Evolutionary conservation across 2,329 filamentous ascomycete genomes (phyloP), one percentile per base, ranked within the genome.

Genomic region (Plectosphaerella plurivora): DNA sequence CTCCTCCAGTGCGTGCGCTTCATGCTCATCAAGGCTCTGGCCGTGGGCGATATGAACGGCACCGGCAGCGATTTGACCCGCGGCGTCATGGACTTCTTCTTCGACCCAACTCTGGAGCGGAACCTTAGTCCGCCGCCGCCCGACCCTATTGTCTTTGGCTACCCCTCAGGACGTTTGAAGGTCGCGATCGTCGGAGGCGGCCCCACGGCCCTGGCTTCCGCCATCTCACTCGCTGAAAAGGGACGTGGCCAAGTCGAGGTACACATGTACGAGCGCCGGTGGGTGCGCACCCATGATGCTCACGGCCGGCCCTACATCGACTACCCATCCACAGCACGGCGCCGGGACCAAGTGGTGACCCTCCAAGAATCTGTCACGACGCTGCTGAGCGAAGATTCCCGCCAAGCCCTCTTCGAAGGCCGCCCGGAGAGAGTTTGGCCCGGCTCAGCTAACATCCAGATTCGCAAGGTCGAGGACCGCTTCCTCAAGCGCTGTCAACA

Each of bases 391-490:
- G 51, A 59, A 12, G 52, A 41, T 3, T 63, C 65, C 3, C 63
- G 53, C 12, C 54, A 65, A 8, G 66, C 65, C 0, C 59, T 70
- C 18, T 68, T 68, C 45, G 60, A 61, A 2, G 65, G 64, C 1
- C 58, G 64, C 3, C 65, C 67, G 1, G 68, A 70, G 51, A 54
- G 59, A 1, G 68, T 70, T 0, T 70, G 67, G 68, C 68, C 68
- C 5, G 65, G 62, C 0, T 68, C 66, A 8, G 65, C 65, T 18
- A 70, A 70, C 48, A 66, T 70, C 20, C 67, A 69, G 53, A 69
- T 70, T 49, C 65, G 67, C 44, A 69, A 69, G 58, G 65, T 69
- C n/a, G 67, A 69, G 41, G 67, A 70, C 42, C 57, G 66, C 6
- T 60, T 70, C 18, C 62, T 70, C n/a, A 59, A 58, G 36, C 62